Conservation (phyloP, 306 rosid genomes). For the Gastrolobium bilobum region DNA sequence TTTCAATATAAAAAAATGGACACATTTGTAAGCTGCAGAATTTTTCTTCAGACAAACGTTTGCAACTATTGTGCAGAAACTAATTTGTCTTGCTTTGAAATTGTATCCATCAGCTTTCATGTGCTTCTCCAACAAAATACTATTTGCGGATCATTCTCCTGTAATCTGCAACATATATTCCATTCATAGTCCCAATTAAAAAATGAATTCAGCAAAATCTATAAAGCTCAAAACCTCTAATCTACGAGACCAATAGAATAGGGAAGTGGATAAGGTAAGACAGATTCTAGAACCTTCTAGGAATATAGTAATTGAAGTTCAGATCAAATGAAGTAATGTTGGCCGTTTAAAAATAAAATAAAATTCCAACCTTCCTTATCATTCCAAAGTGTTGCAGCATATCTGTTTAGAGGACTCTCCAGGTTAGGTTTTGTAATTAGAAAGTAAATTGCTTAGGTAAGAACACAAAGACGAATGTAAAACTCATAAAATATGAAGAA, state of each 20-base stretch:
- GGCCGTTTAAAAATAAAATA: background rate
- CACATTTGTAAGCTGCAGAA: slow-evolving; percentile 44
- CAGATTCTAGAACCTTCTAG: background rate
- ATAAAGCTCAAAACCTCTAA: background rate
- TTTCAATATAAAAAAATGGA: slow-evolving; percentile 41
- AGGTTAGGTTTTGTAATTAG: slow-evolving; percentile 84
- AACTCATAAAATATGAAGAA: slow-evolving; percentile 32
- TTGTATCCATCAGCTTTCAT: slow-evolving; percentile 68
- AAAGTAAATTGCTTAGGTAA: slow-evolving; percentile 55
- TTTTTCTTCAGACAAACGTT: slow-evolving; percentile 44
- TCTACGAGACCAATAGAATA: slow-evolving; percentile 18
- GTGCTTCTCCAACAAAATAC: slow-evolving; percentile 77
- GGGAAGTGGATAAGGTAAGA: background rate
- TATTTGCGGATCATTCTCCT: slow-evolving; percentile 88
- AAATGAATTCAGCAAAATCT: slow-evolving; percentile 11
- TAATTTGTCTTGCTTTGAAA: slow-evolving; percentile 33
- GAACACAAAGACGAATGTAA: slow-evolving; percentile 27
- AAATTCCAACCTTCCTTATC: slow-evolving; percentile 79
- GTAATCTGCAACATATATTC: slow-evolving; percentile 66
- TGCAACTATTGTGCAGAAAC: slow-evolving; percentile 43
- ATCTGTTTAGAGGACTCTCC: slow-evolving; percentile 95
- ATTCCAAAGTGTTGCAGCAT: slow-evolving; percentile 89
- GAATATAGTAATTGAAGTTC: slow-evolving; percentile 10
- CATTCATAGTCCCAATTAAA: slow-evolving; percentile 9
- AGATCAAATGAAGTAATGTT: slow-evolving; percentile 34